These are phyloP conservation scores for Metarhizium rileyi DNA, from an alignment of 2,329 filamentous ascomycete species.

Conservation along the genomic window DNA sequence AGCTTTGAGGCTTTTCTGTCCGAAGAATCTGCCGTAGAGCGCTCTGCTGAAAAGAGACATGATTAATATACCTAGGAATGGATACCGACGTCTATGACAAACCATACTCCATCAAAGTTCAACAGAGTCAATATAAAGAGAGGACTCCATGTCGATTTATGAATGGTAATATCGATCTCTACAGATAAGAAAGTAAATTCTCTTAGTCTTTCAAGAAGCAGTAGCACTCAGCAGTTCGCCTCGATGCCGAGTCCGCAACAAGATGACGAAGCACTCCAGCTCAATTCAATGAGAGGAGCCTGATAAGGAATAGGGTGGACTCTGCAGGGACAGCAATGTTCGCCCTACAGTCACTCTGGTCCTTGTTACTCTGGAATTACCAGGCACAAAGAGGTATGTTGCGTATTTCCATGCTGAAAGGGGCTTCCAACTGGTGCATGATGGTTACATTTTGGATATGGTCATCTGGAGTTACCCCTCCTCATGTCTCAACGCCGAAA, in stretches of 20 bases:
- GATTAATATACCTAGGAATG: no score
- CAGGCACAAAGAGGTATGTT: neutral
- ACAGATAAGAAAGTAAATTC: no score
- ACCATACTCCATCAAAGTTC: no score
- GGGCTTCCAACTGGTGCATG: neutral
- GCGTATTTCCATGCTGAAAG: neutral
- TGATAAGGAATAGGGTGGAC: neutral
- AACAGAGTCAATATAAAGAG: neutral
- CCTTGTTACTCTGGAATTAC: neutral
- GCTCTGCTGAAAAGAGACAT: no score
- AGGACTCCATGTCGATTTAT: no score
- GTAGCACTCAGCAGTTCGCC: no score
- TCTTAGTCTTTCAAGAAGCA: no score
- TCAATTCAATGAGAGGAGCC: no score
- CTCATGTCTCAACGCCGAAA: neutral
- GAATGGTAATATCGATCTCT: no score
- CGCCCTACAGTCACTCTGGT: neutral
- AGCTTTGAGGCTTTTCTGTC: neutral
- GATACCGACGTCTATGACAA: no score
- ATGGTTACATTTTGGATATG: neutral
- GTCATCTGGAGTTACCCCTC: constrained; percentile 4
- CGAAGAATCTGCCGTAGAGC: neutral
- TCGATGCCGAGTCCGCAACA: neutral
- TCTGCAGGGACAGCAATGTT: neutral
- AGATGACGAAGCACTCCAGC: no score